Evolutionary conservation across 805 yeast genomes (phyloP).

Genomic region (Candida alai): DNA sequence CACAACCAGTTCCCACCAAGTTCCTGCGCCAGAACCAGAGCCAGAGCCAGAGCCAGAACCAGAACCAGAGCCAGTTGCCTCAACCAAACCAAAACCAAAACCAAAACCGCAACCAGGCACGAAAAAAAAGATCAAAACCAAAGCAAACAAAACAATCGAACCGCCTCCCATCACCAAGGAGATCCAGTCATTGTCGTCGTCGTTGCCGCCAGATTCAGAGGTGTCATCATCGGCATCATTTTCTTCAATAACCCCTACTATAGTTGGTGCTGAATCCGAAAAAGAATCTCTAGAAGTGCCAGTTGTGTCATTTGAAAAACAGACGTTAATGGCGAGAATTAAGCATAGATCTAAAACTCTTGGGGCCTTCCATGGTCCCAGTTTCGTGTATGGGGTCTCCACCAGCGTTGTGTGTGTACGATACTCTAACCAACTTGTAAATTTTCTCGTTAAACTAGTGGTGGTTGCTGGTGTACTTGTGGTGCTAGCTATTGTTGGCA

Average conservation of each 20-base stretch:
- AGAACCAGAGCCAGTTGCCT: not conserved
- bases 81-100: too few relatives aligned
- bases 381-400: slow-evolving; percentile 2
- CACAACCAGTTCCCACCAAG: not conserved
- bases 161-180: slow-evolving; percentile 5
- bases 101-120: not conserved
- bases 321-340: not conserved
- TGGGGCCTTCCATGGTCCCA: slow-evolving; percentile 3
- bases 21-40: not conserved
- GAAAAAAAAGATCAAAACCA: not conserved
- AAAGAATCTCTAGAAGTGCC: not conserved
- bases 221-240: not conserved
- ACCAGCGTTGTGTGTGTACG: not conserved
- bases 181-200: not conserved
- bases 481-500: slow-evolving; percentile 1
- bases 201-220: not conserved
- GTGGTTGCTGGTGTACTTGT: not conserved
- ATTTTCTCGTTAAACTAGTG: not conserved
- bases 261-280: too few relatives aligned
- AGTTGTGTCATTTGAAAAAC: too few relatives aligned
- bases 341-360: not conserved
- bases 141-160: not conserved
- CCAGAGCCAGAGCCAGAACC: slow-evolving; percentile 1
- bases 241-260: too few relatives aligned
- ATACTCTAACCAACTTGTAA: not conserved